Conservation (phyloP, 805 yeast genomes). For the Candida coquimbonensis region DNA sequence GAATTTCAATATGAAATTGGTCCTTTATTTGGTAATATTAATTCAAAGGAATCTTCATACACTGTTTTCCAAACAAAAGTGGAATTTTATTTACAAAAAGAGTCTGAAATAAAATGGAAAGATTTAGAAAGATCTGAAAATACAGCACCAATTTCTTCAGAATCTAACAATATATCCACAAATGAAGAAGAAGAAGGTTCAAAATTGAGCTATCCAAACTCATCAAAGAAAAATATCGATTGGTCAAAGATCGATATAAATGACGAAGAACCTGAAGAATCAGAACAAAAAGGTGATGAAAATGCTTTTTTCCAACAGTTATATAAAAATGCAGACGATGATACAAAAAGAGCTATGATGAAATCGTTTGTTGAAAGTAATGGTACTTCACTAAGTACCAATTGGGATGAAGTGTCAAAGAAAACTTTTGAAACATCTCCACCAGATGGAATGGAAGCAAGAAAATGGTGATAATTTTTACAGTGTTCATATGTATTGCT, state of each 20-base stretch:
- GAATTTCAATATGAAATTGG: constrained; percentile 53
- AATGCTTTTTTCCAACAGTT: constrained; percentile 69
- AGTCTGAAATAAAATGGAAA: constrained; percentile 43
- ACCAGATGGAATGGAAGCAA: constrained; percentile 21
- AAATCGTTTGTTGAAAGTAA: constrained; percentile 89
- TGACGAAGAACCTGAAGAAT: constrained; percentile 38
- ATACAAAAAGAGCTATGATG: constrained; percentile 91
- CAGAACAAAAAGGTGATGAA: constrained; percentile 34
- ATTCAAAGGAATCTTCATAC: constrained; percentile 35
- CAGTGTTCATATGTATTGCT: too few species aligned
- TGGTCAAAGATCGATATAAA: constrained; percentile 58
- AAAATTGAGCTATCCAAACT: constrained; percentile 43
- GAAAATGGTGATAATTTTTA: constrained; percentile 8
- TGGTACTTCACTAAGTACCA: constrained; percentile 90
- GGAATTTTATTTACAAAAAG: constrained; percentile 58
- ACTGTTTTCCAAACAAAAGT: constrained; percentile 65
- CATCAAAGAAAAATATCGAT: constrained; percentile 55
- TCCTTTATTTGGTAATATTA: constrained; percentile 47
- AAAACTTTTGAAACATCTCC: constrained; percentile 37
- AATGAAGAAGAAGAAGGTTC: neutral
- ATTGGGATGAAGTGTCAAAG: constrained; percentile 81
- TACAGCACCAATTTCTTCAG: constrained; percentile 4
- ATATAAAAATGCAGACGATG: constrained; percentile 78
- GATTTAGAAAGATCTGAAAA: constrained; percentile 27
- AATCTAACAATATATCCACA: neutral